Evolutionary conservation across 2,329 filamentous ascomycete genomes (phyloP), one percentile per base, ranked within the genome.

Genomic region (Penicillium sp.): DNA sequence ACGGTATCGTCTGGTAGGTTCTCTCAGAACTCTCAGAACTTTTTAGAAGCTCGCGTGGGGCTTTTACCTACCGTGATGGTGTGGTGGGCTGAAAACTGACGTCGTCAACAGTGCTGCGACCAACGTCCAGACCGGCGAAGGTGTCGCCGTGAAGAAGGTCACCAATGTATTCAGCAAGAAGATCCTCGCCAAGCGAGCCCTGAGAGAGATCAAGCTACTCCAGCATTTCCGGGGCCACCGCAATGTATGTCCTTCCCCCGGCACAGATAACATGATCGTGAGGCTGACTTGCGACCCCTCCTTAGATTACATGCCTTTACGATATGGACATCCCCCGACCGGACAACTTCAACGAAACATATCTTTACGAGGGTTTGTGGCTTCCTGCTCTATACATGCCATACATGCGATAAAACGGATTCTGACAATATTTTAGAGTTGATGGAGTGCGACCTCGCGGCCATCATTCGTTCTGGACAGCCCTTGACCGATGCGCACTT

Each of bases 81-180:
- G 24, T 24, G 22, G 10, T 26, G 24, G 26, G 37, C 33, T 27
- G 41, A 22, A 7, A 22, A 14, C n/a, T 58, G 21, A 53, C 55
- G 51, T 62, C 29, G 45, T 52, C 26, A 47, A 62, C 74, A 96
- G 93, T 77, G 93, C 95, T 59, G 95, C 95, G 55, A 90, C 91
- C 65, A 97, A 98, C 82, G 88, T 87, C 73, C 87, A 92, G 76
- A 96, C 90, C 31, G 89, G 87, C 70, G 95, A 99, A 75, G 93
- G 93, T 41, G 93, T 99, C 62, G 95, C 95, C 70, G 95, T 99
- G 83, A 99, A 99, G 80, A 99, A 99, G 80, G 91, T 99, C 75
- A 99, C 95, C 81, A 99, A 99, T 90, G 93, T 99, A 70, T 99
- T 99, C 79, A 97, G 92, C 85, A 99, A 99, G 82, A 98, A 98